Evolutionary conservation across 768 basidiomycete species (phyloP).

Genomic region (Phlebiopsis gigantea): DNA sequence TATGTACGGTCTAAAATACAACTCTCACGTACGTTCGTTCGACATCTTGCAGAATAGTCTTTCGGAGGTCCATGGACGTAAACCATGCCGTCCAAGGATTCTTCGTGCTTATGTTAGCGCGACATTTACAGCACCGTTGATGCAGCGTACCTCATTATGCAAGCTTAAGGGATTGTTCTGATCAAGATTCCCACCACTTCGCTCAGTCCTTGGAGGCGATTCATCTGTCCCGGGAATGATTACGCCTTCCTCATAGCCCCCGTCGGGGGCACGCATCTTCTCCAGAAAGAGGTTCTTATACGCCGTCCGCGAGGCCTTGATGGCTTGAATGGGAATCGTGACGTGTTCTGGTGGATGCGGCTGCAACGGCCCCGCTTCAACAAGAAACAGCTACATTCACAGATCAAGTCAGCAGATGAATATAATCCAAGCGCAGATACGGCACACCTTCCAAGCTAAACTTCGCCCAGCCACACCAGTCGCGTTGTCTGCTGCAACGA

Average conservation of each 20-base stretch:
- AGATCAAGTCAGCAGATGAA: conserved; percentile 1
- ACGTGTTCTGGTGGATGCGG: conserved; percentile 34
- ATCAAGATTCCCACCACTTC: conserved; percentile 43
- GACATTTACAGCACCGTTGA: background rate
- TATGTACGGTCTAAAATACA: background rate
- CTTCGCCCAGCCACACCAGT: conserved; percentile 65
- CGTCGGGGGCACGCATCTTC: conserved; percentile 82
- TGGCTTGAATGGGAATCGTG: conserved; percentile 22
- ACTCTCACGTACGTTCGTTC: conserved; percentile 74
- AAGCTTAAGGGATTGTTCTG: conserved; percentile 79
- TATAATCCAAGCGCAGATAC: conserved; percentile 2
- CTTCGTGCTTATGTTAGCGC: conserved; percentile 30
- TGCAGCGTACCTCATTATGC: conserved; percentile 55
- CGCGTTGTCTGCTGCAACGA: conserved; percentile 34
- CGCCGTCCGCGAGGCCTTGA: conserved; percentile 46
- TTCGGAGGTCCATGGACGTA: conserved; percentile 79
- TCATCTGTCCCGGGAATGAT: conserved; percentile 44
- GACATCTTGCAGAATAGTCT: conserved; percentile 89
- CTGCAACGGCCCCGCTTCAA: conserved; percentile 60
- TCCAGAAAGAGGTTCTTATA: conserved; percentile 58
- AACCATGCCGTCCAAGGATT: conserved; percentile 98
- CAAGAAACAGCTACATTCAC: conserved; percentile 55
- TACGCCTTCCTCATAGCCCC: conserved; percentile 70
- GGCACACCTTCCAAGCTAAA: conserved; percentile 75
- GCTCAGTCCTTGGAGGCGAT: conserved; percentile 24